Evolutionary conservation across 768 basidiomycete species (phyloP), one percentile per base, ranked within the genome.

Genomic region (Obba rivulosa): DNA sequence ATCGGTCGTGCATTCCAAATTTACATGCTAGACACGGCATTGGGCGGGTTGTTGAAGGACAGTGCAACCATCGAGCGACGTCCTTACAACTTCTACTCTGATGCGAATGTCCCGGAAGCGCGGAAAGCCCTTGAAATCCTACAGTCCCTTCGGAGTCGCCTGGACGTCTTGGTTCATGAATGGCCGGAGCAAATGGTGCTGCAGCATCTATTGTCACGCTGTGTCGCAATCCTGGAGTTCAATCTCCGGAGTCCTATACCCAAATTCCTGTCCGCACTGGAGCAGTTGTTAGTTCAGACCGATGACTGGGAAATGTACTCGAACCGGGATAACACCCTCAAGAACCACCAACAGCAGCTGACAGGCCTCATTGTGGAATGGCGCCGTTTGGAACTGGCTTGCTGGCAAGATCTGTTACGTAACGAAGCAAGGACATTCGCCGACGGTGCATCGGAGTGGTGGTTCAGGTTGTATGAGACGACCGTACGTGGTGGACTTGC

Each of bases 131-230:
- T 78, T 3, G 62, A 60, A 0, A 61, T 85, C 13, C 61, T 95
- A 8, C 56, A 60, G 3, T 57, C 70, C 3, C 72, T 95, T 17
- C 70, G 71, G 40, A 48, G 48, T 3, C 79, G 83, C 2, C 70
- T 98, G 23, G 57, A 69, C 13, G 50, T 31, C 2, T 72, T 96
- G 17, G 74, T 85, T 21, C 67, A 72, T 51, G 85, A 92, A 55
- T 99, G 92, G 93, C 95, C 96, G 0, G 95, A 98, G 54, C 96
- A 99, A 64, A 92, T 94, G 86, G 90, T 97, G 8, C 73, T 96
- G n/a, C 87, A 86, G 23, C 84, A 95, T 62, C 75, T 99, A 31
- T 70, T 73, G 31, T 77, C 77, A 48, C 83, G 85, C 25, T 92
- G 87, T 58, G 75, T 85, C 35, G 64, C 71, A 8, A 75, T 92